A percentile compares a stretch with the other conserved stretches of the same genome.
Evolutionary conservation across 2,329 filamentous ascomycete species (phyloP).

Genomic region (Cryoendolithus antarcticus): DNA sequence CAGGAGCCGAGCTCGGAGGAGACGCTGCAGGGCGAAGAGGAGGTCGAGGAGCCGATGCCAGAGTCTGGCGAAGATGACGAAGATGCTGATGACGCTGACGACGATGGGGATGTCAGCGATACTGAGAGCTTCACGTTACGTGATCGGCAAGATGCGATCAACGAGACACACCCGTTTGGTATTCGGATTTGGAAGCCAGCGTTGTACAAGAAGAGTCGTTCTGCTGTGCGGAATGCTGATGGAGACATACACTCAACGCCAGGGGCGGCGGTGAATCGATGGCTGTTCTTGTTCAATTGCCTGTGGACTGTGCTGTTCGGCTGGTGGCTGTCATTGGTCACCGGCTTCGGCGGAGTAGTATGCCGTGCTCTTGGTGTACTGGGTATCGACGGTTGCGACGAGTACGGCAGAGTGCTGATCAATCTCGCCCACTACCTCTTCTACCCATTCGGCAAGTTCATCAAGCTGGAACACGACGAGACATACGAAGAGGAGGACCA

Average conservation of each 20-base stretch:
- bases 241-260: slow-evolving; percentile 94
- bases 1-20: slow-evolving; percentile 24
- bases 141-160: slow-evolving; percentile 94
- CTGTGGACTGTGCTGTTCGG: slow-evolving; percentile 86
- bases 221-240: slow-evolving; percentile 90
- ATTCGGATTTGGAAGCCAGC: slow-evolving; percentile 99
- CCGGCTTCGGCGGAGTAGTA: slow-evolving; percentile 59
- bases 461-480: slow-evolving; percentile 86
- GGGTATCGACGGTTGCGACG: slow-evolving; percentile 62
- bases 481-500: slow-evolving; percentile 89
- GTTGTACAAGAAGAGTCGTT: slow-evolving; percentile 92
- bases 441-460: slow-evolving; percentile 94
- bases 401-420: slow-evolving; percentile 76
- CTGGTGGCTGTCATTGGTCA: slow-evolving; percentile 82
- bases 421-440: slow-evolving; percentile 78
- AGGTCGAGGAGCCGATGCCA: slow-evolving; percentile 20
- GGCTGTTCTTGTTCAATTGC: slow-evolving; percentile 79
- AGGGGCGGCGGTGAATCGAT: slow-evolving; percentile 70
- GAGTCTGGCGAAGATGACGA: slow-evolving; percentile 35
- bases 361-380: slow-evolving; percentile 73
- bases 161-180: slow-evolving; percentile 96
- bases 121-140: slow-evolving; percentile 96
- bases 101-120: slow-evolving; percentile 67
- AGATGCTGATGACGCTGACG: slow-evolving; percentile 37
- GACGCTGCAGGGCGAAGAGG: slow-evolving; percentile 30